Evolutionary conservation across 192 early-diverging fungal species (phyloP), one percentile per base, ranked within the genome.

Genomic region (Spizellomyces sp.): DNA sequence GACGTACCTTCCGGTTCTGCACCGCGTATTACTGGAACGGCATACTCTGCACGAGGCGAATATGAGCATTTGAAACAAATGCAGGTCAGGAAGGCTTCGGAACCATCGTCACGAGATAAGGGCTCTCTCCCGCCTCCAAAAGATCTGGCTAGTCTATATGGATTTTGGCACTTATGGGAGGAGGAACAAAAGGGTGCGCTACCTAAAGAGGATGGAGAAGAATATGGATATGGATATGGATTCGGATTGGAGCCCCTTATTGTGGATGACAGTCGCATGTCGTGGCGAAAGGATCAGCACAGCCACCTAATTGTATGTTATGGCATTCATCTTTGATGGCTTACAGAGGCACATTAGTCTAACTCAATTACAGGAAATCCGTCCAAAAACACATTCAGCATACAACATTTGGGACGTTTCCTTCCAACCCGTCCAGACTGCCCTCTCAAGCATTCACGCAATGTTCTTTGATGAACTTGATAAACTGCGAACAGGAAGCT

Each of bases 211-310:
- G 27, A 36, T 0, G 27, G 27, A 56, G 54, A 56, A 56, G 54
- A 7, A n/a, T 19, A 19, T 22, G 22, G 54, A n/a, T 19, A 19
- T 22, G 22, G 59, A 10, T 42, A 15, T 41, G 66, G 61, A 14
- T 59, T 73, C 5, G 48, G 67, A 52, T 52, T 75, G 14, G 75
- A 90, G 7, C 88, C 91, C 8, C 60, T 93, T 1, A 87, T 91
- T 58, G 61, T 93, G 27, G 91, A 93, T 63, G 91, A 93, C 67
- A 85, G 88, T 70, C 83, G 77, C 9, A 74, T 77, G 14, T 89
- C 90, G 85, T 93, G 91, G 91, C 87, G 88, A 9, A 42, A 76
- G 9, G 89, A 91, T 8, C 91, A 93, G 67, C 90, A 89, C 61
- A 89, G 90, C 55, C 89, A 90, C 71, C 86, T 93, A 61, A 90